These are phyloP conservation scores for Phytophthora sp. DNA, from an alignment of 352 stramenopile species.

Conservation along the genomic window DNA sequence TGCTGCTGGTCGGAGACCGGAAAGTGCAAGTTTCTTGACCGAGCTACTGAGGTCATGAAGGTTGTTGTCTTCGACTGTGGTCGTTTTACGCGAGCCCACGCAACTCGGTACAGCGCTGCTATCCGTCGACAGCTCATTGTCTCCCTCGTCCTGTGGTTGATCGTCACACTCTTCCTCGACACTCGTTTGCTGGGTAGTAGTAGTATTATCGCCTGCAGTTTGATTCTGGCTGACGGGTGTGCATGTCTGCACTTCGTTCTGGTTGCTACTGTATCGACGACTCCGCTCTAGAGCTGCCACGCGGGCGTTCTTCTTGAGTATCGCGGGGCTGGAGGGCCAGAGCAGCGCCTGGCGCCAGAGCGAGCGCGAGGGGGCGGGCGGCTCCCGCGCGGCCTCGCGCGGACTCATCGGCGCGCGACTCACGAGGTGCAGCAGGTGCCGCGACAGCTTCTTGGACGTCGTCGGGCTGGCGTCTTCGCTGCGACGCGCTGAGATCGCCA, in stretches of 20 bases:
- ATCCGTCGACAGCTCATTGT: neutral
- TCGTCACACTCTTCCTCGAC: constrained; percentile 3
- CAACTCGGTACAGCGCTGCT: neutral
- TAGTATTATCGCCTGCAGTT: too few relatives aligned
- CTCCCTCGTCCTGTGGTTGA: constrained; percentile 18
- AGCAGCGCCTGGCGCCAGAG: constrained; percentile 43
- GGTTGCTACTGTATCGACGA: constrained; percentile 25
- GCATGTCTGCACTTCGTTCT: constrained; percentile 21
- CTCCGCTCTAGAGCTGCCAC: constrained; percentile 19
- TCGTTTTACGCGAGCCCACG: constrained; percentile 9
- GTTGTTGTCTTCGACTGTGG: constrained; percentile 24
- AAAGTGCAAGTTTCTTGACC: constrained; percentile 32
- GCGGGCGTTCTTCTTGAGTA: constrained; percentile 43
- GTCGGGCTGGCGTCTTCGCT: constrained; percentile 22
- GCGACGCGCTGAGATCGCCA: constrained; percentile 25
- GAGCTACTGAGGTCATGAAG: constrained; percentile 38
- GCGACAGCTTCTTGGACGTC: constrained; percentile 25
- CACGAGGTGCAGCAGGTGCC: constrained; percentile 31
- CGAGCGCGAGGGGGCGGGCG: constrained; percentile 20
- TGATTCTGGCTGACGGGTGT: constrained; percentile 7
- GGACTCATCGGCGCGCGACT: constrained; percentile 15
- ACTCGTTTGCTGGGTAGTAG: neutral
- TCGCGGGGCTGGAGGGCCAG: constrained; percentile 36
- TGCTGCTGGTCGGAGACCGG: constrained; percentile 15
- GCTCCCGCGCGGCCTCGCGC: constrained; percentile 22